phyloP scores from a whole-genome alignment of 2,329 filamentous ascomycete genomes.

The Sordariomycetes sp. region DNA sequence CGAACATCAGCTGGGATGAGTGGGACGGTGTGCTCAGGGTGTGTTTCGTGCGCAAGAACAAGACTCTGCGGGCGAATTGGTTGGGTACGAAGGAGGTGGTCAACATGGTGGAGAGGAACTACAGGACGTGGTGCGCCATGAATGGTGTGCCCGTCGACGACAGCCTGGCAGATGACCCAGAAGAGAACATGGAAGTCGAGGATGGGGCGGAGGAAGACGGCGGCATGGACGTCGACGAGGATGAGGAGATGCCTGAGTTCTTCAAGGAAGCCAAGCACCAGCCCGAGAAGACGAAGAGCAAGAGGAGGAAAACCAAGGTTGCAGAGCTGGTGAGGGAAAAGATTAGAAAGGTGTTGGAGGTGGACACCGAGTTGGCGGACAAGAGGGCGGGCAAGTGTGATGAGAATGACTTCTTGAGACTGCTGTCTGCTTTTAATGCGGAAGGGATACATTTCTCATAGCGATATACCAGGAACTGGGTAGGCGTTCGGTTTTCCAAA shows the following conservation, averaged over 20 bases:
- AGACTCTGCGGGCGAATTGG: conserved; percentile 75
- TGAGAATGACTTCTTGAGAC: conserved; percentile 80
- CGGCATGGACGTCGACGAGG: conserved; percentile 43
- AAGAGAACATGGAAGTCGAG: conserved; percentile 24
- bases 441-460: conserved; percentile 88
- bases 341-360: conserved; percentile 74
- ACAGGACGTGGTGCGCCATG: conserved; percentile 81
- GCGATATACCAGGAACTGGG: too few relatives aligned
- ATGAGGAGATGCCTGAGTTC: conserved; percentile 67
- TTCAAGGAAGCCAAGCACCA: conserved; percentile 56
- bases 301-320: conserved; percentile 72
- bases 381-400: conserved; percentile 80
- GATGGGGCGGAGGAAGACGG: conserved; percentile 34
- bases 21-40: conserved; percentile 88
- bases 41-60: conserved; percentile 67
- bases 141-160: conserved; percentile 75
- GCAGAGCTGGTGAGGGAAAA: conserved; percentile 78
- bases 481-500: too few relatives aligned
- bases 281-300: conserved; percentile 51
- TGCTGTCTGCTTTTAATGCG: conserved; percentile 76
- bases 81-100: conserved; percentile 73
- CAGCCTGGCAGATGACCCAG: conserved; percentile 36
- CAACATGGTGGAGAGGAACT: conserved; percentile 77
- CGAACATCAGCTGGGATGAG: conserved; percentile 86
- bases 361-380: conserved; percentile 70